Evolutionary conservation across 306 rosid species (phyloP), one percentile per base, ranked within the genome.

Genomic region (Urtica urens): DNA sequence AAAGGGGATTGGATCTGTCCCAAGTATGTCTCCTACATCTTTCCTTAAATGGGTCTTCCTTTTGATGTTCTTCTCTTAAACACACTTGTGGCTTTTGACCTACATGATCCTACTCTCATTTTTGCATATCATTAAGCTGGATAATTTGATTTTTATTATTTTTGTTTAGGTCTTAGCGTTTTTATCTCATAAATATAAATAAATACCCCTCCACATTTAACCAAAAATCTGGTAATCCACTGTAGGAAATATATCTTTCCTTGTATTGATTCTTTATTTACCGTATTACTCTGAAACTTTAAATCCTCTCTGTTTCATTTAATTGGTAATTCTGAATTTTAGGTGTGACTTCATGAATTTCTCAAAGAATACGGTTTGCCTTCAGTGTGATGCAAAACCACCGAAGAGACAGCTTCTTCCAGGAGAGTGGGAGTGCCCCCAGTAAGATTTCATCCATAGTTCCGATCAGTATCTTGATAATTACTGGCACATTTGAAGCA

Each of bases 261-360:
- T n/a, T n/a, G n/a, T n/a, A n/a, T n/a, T n/a, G n/a, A n/a, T n/a
- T 28, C 45, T 33, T 59, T 10, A 19, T n/a, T 25, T 49, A 22
- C 16, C 21, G 18, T 21, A 17, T n/a, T 10, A 14, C 1, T 2
- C 44, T 29, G 5, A 7, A 41, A 12, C 33, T 15, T 7, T 38
- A 10, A 47, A 28, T 18, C 23, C 29, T 12, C 35, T 35, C 40
- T 35, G n/a, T 15, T 16, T 39, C 14, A n/a, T 57, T 31, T 5
- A 23, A 27, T 50, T 33, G 39, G 63, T 14, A 39, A 52, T 72
- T 42, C 49, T 72, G 39, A 65, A 51, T 49, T 46, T 58, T 77
- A 90, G 95, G 97, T 90, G 97, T 28, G 95, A 90, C 68, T 90
- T 90, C 87, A 57, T 90, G 97, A 90, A 90, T 80, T 90, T 90